Conservation (phyloP, 2,329 filamentous ascomycete species). For the Achaetomium macrosporum region DNA sequence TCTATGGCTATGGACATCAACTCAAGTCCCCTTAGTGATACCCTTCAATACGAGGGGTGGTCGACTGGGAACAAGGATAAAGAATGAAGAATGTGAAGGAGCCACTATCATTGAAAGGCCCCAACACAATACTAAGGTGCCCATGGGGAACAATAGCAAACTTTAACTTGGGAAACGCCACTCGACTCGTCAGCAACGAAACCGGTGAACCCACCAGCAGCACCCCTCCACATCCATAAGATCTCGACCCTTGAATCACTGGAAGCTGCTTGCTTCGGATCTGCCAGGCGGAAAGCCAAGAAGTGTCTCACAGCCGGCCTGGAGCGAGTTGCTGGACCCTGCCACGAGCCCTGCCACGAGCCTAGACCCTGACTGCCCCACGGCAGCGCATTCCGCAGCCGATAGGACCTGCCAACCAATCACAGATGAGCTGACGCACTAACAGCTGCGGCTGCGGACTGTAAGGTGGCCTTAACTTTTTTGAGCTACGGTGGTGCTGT, state of each 20-base stretch:
- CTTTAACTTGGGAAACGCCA: not conserved
- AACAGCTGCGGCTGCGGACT: conserved; percentile 13
- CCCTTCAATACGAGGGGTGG: no score
- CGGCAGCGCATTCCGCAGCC: not conserved
- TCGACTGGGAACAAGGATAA: not conserved
- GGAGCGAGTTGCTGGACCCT: no score
- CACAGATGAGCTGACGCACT: conserved; percentile 7
- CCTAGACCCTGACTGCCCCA: conserved; percentile 3
- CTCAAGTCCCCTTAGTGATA: no score
- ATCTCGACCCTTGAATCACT: no score
- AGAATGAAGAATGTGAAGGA: not conserved
- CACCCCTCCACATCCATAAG: not conserved
- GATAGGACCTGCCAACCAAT: conserved; percentile 7
- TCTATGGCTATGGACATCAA: no score
- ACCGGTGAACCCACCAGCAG: not conserved
- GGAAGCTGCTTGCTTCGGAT: no score
- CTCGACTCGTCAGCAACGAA: not conserved
- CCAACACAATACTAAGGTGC: not conserved
- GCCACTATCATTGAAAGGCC: not conserved
- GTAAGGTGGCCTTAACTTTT: conserved; percentile 28
- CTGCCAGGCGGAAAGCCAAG: no score
- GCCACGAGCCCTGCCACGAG: no score
- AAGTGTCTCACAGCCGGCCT: no score
- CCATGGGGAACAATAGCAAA: not conserved
- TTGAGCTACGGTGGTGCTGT: conserved; percentile 2